Base-by-base conservation (phyloP, 2,329 filamentous ascomycete species). In the Aspergillus ochraceus region DNA sequence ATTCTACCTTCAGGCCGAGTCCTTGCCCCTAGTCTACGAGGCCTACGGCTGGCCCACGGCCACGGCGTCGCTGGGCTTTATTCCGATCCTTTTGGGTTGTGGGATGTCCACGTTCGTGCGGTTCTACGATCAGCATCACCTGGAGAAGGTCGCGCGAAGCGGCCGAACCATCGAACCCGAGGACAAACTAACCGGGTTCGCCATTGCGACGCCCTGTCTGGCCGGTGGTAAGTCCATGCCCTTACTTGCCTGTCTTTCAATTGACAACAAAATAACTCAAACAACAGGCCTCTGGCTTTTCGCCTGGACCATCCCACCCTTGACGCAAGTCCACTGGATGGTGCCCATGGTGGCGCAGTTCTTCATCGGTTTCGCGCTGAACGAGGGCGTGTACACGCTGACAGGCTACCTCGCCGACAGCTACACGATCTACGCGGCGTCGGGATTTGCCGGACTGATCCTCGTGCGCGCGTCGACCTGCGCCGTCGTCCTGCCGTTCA, bases 401-500 rank as follows among this genome's bases (percentile, higher is more conserved):
- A 58, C 22, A 10, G 54, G 58, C 2, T 65, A 68, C 47, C 53
- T 68, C 5, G 62, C 64, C 0, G 64, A 66, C 52, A 60, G 60
- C n/a, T 66, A 66, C 46, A 55, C 58, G 9, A 52, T 57, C 10
- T 68, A 66, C 55, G 59, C 66, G 1, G 56, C 63, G 0, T 61
- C 59, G 9, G 66, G 52, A 0, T 59, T 66, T 14, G 62, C 66
- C 6, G 61, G 59, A 0, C 49, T 65, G 10, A 52, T 52, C 1
- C 54, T 63, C 4, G 36, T 60, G 6, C 60, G 64, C 2, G 52
- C 59, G 2, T 26, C 53, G 2, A 29, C 62, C n/a, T 57, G 59
- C 11, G 62, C 64, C 14, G 51, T 54, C 1, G 54, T 64, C 24
- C 55, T 59, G 4, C 55, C 60, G 17, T 61, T 66, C 29, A 45